Conservation (phyloP, 2,329 filamentous ascomycete species). For the Pestalotiopsis sp. region DNA sequence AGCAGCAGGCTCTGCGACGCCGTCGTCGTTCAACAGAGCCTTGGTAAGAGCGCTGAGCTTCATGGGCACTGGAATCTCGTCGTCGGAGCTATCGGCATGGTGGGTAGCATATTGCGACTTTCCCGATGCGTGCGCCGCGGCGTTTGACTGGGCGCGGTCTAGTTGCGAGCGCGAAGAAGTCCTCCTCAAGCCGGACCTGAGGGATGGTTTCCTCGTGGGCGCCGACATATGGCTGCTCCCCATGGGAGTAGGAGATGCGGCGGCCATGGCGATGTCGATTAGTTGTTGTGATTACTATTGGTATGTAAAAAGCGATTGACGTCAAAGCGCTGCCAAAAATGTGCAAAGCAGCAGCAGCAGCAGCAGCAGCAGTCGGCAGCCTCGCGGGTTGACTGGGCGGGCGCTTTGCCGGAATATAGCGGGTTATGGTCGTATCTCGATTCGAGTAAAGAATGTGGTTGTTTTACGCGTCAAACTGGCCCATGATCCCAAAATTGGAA, state of each 20-base stretch:
- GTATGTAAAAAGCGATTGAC: neutral
- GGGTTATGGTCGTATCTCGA: constrained; percentile 26
- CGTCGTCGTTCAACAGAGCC: constrained; percentile 70
- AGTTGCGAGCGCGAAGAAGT: constrained; percentile 46
- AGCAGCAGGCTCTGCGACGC: constrained; percentile 41
- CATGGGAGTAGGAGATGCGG: constrained; percentile 45
- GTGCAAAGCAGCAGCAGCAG: constrained; percentile 20
- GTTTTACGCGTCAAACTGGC: constrained; percentile 39
- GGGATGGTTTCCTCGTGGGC: constrained; percentile 52
- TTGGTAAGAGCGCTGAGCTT: constrained; percentile 93
- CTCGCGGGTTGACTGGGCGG: neutral
- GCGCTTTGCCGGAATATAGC: constrained; percentile 4
- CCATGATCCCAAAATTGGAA: constrained; percentile 37
- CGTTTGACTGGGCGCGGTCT: constrained; percentile 46
- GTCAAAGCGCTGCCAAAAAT: neutral
- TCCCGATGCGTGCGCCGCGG: constrained; percentile 29
- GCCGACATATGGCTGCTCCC: constrained; percentile 46
- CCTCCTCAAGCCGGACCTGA: constrained; percentile 55
- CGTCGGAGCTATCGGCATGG: constrained; percentile 83
- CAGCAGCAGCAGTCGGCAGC: constrained; percentile 26
- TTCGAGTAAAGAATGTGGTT: constrained; percentile 29
- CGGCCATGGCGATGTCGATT: constrained; percentile 23
- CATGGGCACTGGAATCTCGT: constrained; percentile 88
- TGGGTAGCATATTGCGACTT: constrained; percentile 51
- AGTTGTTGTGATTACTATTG: constrained; percentile 8